phyloP scores from a whole-genome alignment of 345 rosid genomes.

The Salix caprea region DNA sequence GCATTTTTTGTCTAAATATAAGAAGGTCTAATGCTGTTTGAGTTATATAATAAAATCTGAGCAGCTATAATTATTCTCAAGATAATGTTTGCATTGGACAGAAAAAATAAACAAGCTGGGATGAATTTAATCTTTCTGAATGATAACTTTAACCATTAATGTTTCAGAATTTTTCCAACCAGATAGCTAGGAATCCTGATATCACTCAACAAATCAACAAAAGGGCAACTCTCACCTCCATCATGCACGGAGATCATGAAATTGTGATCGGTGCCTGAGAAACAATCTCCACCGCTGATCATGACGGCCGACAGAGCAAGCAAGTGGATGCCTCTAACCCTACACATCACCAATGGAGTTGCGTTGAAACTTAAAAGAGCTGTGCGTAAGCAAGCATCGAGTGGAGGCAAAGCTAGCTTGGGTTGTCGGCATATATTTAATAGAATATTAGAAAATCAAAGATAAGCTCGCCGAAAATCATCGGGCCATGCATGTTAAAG shows the following conservation, averaged over 20 bases:
- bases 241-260: background rate
- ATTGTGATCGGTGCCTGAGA: background rate
- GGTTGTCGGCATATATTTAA: background rate
- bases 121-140: no score
- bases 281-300: background rate
- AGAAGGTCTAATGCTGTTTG: no score
- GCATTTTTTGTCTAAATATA: no score
- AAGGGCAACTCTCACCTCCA: background rate
- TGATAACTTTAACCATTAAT: no score
- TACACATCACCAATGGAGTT: background rate
- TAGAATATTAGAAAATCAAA: background rate
- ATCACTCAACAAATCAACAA: no score
- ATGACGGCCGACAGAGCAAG: background rate
- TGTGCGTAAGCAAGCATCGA: background rate
- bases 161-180: no score
- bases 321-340: background rate
- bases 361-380: background rate
- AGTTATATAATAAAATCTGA: no score
- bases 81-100: no score
- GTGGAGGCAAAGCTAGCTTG: background rate
- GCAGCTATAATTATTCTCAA: no score
- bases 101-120: no score
- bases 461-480: background rate
- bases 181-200: no score
- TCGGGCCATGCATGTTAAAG: no score